Evolutionary conservation across 2,329 filamentous ascomycete genomes (phyloP), one percentile per base, ranked within the genome.

Genomic region (Talaromyces sp.): DNA sequence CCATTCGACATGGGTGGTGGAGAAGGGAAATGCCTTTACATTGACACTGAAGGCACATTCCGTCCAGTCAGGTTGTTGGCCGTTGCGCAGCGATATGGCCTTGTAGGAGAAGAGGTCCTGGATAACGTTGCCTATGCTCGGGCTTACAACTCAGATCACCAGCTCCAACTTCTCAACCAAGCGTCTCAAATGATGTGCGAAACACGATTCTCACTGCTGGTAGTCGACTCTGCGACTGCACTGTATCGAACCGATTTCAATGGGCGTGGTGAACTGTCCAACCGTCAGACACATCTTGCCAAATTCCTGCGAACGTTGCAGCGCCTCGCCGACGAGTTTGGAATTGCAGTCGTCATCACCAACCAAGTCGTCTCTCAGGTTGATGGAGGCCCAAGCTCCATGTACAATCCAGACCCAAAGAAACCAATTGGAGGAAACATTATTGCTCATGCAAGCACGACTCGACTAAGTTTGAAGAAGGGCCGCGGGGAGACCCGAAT

Each of bases 391-490:
- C 92, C 93, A 31, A 93, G 89, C 70, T 88, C 93, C 63, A 99
- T 99, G 94, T 99, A 96, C 81, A 99, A 99, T 68, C 94, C 95
- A 0, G 95, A 99, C 70, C 94, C 94, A 8, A 99, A 99, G 84
- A 99, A 99, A 76, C 94, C 94, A 0, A 97, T 99, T 72, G 94
- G 94, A 67, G 94, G 94, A 65, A 97, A 99, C 75, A 99, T 99
- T 66, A 97, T 99, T 72, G 94, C 95, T 2, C 94, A 99, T 74
- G 92, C 94, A 57, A 96, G 91, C 71, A 99, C 94, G 1, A 99
- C 94, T 2, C 84, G 94, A 70, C 83, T 99, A 68, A 97, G 92
- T 70, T 75, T 99, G 72, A 97, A 96, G 80, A 99, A 99, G 76
- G 95, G 94, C 1, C 84, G 94, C 59, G 94, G 85, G 31, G 94